phyloP scores from a whole-genome alignment of 768 basidiomycete genomes.

The Tricholomella constricta region DNA sequence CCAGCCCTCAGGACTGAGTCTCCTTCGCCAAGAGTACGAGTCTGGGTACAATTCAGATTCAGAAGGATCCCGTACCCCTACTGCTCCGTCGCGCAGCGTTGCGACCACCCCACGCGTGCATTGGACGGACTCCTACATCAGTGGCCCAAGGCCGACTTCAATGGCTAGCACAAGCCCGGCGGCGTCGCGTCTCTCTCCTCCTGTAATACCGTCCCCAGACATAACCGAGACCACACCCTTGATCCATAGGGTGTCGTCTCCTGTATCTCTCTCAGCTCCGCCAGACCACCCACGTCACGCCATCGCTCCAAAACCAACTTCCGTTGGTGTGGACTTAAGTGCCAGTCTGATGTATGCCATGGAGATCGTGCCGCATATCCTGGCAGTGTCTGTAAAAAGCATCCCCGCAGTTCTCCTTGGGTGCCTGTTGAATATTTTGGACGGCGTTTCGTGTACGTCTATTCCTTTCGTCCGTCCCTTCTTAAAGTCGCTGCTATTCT shows the following conservation, averaged over 20 bases:
- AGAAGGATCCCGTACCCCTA: conserved; percentile 18
- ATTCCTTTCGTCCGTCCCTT: neutral
- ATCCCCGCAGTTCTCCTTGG: conserved; percentile 89
- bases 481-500: neutral
- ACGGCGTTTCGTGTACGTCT: conserved; percentile 86
- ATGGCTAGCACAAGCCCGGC: conserved; percentile 4
- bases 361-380: conserved; percentile 3
- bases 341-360: neutral
- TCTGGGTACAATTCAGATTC: conserved; percentile 1
- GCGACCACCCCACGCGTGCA: conserved; percentile 11
- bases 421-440: conserved; percentile 83
- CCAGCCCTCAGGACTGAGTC: conserved; percentile 40
- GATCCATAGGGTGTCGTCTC: conserved; percentile 4
- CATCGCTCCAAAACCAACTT: neutral
- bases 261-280: neutral
- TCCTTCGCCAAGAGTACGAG: conserved; percentile 31
- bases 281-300: neutral
- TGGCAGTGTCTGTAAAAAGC: conserved; percentile 39
- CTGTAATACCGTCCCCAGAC: conserved; percentile 7
- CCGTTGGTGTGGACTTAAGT: neutral
- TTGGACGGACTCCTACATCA: conserved; percentile 5
- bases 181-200: conserved; percentile 4
- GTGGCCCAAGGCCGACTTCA: conserved; percentile 15
- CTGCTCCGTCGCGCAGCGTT: conserved; percentile 3
- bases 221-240: conserved; percentile 19